Base-by-base conservation (phyloP, 495 filamentous ascomycete species). In the Aspergillus heteromorphus region DNA sequence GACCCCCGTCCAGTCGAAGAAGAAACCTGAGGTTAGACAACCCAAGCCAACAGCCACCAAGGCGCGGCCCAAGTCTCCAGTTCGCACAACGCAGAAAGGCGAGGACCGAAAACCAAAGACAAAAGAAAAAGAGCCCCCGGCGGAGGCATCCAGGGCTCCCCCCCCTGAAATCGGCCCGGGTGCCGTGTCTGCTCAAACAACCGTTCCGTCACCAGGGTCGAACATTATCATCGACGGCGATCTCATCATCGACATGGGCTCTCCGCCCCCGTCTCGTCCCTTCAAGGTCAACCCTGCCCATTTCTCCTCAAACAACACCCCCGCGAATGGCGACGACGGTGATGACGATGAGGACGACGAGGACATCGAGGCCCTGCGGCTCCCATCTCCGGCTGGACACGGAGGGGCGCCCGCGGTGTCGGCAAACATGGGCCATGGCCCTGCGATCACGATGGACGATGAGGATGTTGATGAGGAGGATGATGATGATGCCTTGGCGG, bases 191-290 rank as follows among this genome's bases (percentile, higher is more conserved):
- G 55, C 75, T 5, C 68, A 72, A 21, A 68, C 67, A 42, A 59
- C 67, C 3, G 55, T 61, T 27, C 67, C 70, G 14, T 76, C 75
- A 6, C 70, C 72, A 0, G 64, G 61, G 17, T 72, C 72, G 1
- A 76, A 78, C 40, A 76, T 78, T 31, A 76, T 78, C 41, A 62
- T 77, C 23, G 75, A 78, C 9, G 73, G 71, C 4, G 73, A 77
- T 48, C 60, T 78, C 8, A 78, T 77, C 45, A 78, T 78, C 43
- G 75, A 78, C 47, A 78, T 78, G 75, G 75, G 75, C 25, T 78
- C 75, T 20, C 75, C 75, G 38, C 72, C 64, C 13, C 71, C 68
- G 10, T 63, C 65, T 8, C 66, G 67, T 23, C 65, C 65, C 14
- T 72, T 72, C 54, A 65, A 64, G n/a, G 62, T 73, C 53, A 71